These are phyloP conservation scores for Capsicum baccatum DNA, from an alignment of 257 asterid species.

Conservation along the genomic window DNA sequence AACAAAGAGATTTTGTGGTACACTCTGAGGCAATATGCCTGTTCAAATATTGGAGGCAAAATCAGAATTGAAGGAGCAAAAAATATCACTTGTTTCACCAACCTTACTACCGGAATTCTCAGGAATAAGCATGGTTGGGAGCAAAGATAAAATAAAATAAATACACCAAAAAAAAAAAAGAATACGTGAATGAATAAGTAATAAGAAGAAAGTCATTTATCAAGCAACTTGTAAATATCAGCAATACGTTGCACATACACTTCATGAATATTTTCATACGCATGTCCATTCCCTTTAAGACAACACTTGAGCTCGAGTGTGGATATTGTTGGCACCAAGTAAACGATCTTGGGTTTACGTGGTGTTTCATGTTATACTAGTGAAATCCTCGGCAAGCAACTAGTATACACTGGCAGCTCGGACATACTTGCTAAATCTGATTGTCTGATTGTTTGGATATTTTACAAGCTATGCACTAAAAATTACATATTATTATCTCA, in stretches of 20 bases:
- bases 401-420: neutral
- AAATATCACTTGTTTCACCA: constrained; percentile 23
- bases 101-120: constrained; percentile 4
- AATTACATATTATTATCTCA: neutral
- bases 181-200: neutral
- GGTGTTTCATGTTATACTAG: neutral
- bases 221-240: constrained; percentile 12
- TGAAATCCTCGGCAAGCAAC: neutral
- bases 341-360: neutral
- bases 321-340: neutral
- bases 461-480: neutral
- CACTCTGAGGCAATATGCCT: constrained; percentile 59
- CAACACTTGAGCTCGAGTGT: neutral
- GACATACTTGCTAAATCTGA: neutral
- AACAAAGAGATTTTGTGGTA: constrained; percentile 50
- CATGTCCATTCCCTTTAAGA: constrained; percentile 6
- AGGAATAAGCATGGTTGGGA: neutral
- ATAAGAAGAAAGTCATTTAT: neutral
- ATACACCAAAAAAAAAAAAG: constrained; percentile 5
- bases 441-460: neutral
- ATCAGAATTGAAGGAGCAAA: constrained; percentile 27
- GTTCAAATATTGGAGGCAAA: constrained; percentile 34
- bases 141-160: neutral
- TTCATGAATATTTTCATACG: neutral
- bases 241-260: neutral